A percentile compares a stretch with the other conserved stretches of the same genome.
phyloP scores from a whole-genome alignment of 2,329 filamentous ascomycete genomes.

The Metarhizium sp. region DNA sequence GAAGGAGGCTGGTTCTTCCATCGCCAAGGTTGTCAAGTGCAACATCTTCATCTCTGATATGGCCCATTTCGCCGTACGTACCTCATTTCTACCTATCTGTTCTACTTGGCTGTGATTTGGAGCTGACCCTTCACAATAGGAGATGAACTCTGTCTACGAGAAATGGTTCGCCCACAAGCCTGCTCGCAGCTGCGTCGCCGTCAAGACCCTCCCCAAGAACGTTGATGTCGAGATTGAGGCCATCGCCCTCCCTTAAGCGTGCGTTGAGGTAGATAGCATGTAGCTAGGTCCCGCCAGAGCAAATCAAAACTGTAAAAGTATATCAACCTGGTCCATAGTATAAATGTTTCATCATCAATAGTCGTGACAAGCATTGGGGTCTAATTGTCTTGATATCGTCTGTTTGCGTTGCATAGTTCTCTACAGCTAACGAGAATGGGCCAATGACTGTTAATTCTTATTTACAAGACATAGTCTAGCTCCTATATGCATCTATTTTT shows the following conservation, averaged over 20 bases:
- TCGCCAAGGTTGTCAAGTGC: conserved; percentile 81
- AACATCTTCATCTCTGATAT: conserved; percentile 89
- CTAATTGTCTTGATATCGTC: background rate
- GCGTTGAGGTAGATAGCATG: background rate
- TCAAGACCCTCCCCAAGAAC: conserved; percentile 78
- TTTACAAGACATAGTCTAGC: background rate
- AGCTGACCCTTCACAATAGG: conserved; percentile 22
- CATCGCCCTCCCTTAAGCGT: conserved; percentile 56
- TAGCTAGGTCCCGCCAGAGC: background rate
- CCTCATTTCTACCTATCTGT: background rate
- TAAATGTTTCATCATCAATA: background rate
- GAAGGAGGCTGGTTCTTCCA: conserved; percentile 66
- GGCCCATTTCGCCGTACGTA: conserved; percentile 63
- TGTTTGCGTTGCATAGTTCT: background rate
- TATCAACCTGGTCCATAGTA: background rate
- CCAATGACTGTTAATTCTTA: background rate
- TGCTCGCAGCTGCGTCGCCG: conserved; percentile 81
- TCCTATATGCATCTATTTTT: conserved; percentile 16
- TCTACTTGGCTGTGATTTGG: background rate
- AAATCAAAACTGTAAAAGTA: background rate
- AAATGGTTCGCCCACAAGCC: conserved; percentile 79
- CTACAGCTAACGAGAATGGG: background rate
- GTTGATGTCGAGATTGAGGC: conserved; percentile 87
- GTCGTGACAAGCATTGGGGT: background rate
- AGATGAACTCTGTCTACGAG: conserved; percentile 80